Percentiles rank a stretch among this genome's conserved stretches.
Evolutionary conservation across 306 rosid species (phyloP).

Genomic region (Castanopsis chinensis): DNA sequence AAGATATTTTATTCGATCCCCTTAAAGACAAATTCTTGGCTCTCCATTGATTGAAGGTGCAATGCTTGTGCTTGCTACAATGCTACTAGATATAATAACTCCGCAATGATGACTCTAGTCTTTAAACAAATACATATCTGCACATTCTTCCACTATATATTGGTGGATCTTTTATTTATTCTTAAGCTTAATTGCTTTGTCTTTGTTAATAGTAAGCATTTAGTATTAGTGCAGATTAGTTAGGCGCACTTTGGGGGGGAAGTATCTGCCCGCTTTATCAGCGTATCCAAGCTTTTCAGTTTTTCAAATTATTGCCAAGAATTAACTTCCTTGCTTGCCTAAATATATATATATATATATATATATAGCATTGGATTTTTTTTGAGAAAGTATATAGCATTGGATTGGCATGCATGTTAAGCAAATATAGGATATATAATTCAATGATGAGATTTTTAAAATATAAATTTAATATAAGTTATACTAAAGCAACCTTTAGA

Average conservation of each 20-base stretch:
- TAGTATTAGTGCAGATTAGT: conserved; percentile 27
- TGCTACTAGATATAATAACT: neutral
- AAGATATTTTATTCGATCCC: too few species aligned
- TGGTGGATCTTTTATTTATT: conserved; percentile 21
- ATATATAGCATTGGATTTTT: too few species aligned
- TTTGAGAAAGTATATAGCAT: too few species aligned
- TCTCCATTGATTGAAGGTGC: neutral
- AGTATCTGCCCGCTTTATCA: conserved; percentile 19
- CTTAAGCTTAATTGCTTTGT: conserved; percentile 29
- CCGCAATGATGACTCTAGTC: neutral
- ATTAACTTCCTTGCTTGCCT: neutral
- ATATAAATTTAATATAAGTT: too few species aligned
- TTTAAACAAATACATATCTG: too few species aligned
- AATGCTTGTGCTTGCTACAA: neutral
- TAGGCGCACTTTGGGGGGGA: conserved; percentile 29
- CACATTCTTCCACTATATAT: conserved; percentile 19
- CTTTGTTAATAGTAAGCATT: conserved; percentile 21
- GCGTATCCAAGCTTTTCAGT: conserved; percentile 6
- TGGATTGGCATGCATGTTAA: too few species aligned
- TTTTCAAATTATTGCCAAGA: conserved; percentile 19
- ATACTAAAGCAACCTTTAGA: too few species aligned
- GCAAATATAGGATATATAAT: too few species aligned
- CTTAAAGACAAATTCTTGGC: neutral
- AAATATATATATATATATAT: too few species aligned
- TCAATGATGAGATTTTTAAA: too few species aligned